Conservation (phyloP, 352 stramenopile species). For the Pythium utonaiense region DNA sequence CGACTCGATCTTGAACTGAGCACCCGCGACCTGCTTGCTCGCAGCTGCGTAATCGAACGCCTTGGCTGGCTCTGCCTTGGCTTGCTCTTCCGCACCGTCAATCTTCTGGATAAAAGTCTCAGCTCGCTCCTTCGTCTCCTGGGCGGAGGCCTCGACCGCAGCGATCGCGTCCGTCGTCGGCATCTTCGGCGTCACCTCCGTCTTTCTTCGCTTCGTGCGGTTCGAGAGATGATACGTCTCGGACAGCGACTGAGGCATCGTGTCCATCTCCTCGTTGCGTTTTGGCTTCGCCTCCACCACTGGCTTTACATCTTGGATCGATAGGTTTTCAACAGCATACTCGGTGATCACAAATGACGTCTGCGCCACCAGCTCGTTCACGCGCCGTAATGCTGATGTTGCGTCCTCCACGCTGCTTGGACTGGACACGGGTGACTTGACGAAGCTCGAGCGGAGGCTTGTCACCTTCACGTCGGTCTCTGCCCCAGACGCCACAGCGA, state of each 20-base stretch:
- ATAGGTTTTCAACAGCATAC: constrained; percentile 19
- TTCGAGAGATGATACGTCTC: constrained; percentile 76
- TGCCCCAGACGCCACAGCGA: neutral
- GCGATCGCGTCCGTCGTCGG: constrained; percentile 14
- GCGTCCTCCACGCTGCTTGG: neutral
- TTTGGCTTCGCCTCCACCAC: constrained; percentile 8
- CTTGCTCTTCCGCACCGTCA: neutral
- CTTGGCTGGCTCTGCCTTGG: constrained; percentile 4
- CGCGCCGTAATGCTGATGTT: constrained; percentile 26
- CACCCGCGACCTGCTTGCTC: constrained; percentile 11
- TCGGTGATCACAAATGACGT: constrained; percentile 58
- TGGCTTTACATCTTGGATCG: neutral
- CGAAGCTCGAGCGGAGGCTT: constrained; percentile 20
- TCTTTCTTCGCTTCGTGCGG: constrained; percentile 63
- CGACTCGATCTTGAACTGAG: constrained; percentile 28
- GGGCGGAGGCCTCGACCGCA: constrained; percentile 14
- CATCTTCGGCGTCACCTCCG: constrained; percentile 23
- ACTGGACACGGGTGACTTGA: neutral
- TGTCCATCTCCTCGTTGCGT: constrained; percentile 17
- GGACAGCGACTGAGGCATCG: constrained; percentile 56
- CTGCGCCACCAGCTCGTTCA: constrained; percentile 54
- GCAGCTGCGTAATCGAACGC: constrained; percentile 32
- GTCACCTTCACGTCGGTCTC: neutral
- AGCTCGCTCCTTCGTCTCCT: constrained; percentile 34
- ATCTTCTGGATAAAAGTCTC: constrained; percentile 53